Evolutionary conservation across 139 green algal genomes (phyloP).

Genomic region (Yamagishiella unicocca): DNA sequence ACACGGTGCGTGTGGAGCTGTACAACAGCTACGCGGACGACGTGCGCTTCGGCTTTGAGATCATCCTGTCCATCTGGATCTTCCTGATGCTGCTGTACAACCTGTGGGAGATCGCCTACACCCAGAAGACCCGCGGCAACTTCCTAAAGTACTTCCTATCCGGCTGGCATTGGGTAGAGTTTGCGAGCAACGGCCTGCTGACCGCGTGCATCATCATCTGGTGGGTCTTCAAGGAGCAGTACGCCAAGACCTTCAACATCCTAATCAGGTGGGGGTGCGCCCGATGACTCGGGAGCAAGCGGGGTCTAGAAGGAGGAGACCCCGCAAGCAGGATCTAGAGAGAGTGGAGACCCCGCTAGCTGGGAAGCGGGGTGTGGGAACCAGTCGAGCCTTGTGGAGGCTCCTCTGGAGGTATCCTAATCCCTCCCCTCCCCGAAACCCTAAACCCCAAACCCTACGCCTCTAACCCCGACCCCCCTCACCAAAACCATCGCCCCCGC

Average conservation of each 20-base stretch:
- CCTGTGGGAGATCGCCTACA: slow-evolving; percentile 29
- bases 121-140: slow-evolving; percentile 44
- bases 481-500: not conserved
- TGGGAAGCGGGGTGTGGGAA: too few relatives aligned
- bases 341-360: too few relatives aligned
- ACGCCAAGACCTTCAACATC: slow-evolving; percentile 74
- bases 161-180: slow-evolving; percentile 82
- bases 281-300: not conserved
- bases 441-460: not conserved
- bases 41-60: slow-evolving; percentile 74
- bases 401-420: too few relatives aligned
- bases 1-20: slow-evolving; percentile 84
- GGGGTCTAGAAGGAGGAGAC: not conserved
- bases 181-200: slow-evolving; percentile 80
- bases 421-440: too few relatives aligned
- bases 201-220: slow-evolving; percentile 74
- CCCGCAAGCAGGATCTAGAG: too few relatives aligned
- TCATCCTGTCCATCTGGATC: slow-evolving; percentile 76
- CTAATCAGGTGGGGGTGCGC: slow-evolving; percentile 51
- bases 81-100: slow-evolving; percentile 53
- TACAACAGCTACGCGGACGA: slow-evolving; percentile 71
- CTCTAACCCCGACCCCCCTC: not conserved
- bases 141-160: slow-evolving; percentile 57
- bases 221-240: slow-evolving; percentile 59
- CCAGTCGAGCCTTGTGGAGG: too few relatives aligned